These are phyloP conservation scores for Fusarium hostae DNA, from an alignment of 2,329 filamentous ascomycete genomes.

Conservation along the genomic window DNA sequence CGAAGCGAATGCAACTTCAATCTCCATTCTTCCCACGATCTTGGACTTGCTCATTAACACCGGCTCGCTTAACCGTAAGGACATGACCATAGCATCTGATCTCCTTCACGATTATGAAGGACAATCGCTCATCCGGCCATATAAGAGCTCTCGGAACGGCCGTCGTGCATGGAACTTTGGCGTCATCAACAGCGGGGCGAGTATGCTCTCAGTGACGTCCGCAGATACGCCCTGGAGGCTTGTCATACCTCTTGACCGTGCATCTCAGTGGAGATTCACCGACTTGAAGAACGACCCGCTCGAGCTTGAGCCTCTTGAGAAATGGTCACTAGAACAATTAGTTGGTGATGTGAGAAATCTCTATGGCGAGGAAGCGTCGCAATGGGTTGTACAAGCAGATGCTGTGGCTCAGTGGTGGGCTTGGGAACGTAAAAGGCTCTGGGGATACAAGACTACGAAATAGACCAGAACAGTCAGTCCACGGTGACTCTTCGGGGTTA, in stretches of 20 bases:
- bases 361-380: conserved; percentile 31
- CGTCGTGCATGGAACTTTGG: conserved; percentile 48
- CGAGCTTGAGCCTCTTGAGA: conserved; percentile 42
- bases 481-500: background rate
- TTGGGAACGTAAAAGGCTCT: conserved; percentile 27
- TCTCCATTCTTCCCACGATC: conserved; percentile 49
- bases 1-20: conserved; percentile 45
- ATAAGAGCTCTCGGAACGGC: conserved; percentile 37
- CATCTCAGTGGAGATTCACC: conserved; percentile 48
- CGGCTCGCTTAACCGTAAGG: conserved; percentile 45
- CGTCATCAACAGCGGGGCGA: conserved; percentile 47
- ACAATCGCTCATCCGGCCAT: conserved; percentile 47
- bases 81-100: conserved; percentile 39
- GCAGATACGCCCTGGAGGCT: conserved; percentile 47
- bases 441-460: conserved; percentile 10
- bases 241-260: conserved; percentile 46
- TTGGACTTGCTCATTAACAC: conserved; percentile 49
- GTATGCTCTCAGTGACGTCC: conserved; percentile 47
- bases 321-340: conserved; percentile 41
- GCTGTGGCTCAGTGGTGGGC: conserved; percentile 29
- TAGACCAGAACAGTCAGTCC: background rate
- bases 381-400: conserved; percentile 43
- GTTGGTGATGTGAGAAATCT: conserved; percentile 33
- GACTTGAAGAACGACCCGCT: conserved; percentile 43
- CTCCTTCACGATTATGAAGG: conserved; percentile 49